Percentiles rank a stretch among this genome's conserved stretches.
Evolutionary conservation across 495 filamentous ascomycete genomes (phyloP).

Genomic region (Trichoderma parareesei): DNA sequence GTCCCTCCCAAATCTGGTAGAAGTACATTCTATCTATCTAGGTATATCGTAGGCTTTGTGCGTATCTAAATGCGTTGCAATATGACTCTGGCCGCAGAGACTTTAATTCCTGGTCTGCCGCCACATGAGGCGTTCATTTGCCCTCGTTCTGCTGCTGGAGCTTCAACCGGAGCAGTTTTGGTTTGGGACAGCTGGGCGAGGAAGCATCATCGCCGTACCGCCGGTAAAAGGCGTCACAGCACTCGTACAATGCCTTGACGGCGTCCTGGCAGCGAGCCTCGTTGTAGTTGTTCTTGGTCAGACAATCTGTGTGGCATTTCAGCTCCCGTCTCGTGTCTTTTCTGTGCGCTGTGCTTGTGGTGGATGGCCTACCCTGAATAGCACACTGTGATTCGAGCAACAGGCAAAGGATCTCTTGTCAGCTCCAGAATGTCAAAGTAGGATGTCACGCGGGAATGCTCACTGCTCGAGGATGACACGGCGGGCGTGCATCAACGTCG

Average conservation of each 20-base stretch:
- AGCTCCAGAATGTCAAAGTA: slow-evolving; percentile 3
- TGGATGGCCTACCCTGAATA: slow-evolving; percentile 60
- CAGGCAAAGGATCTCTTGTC: slow-evolving; percentile 7
- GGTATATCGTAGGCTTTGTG: neutral
- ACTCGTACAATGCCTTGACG: slow-evolving; percentile 90
- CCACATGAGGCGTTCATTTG: neutral
- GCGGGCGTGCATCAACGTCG: slow-evolving; percentile 65
- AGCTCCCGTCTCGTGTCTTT: slow-evolving; percentile 11
- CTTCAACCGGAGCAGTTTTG: slow-evolving; percentile 68
- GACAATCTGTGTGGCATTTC: slow-evolving; percentile 52
- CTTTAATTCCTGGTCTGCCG: neutral
- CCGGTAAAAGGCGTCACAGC: slow-evolving; percentile 84
- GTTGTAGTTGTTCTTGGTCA: slow-evolving; percentile 76
- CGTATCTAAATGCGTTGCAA: slow-evolving; percentile 3
- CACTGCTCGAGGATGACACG: slow-evolving; percentile 85
- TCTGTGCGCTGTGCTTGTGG: neutral
- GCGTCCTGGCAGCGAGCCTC: slow-evolving; percentile 75
- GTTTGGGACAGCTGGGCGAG: slow-evolving; percentile 79
- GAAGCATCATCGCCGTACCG: slow-evolving; percentile 67
- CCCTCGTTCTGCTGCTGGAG: slow-evolving; percentile 66
- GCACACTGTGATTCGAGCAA: slow-evolving; percentile 53
- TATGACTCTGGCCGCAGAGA: slow-evolving; percentile 11
- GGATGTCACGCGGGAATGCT: slow-evolving; percentile 27
- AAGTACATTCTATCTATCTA: neutral
- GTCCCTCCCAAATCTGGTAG: neutral